Percentiles rank a stretch among this genome's conserved stretches.
Evolutionary conservation across 1,284 basidiomycete species (phyloP).

Genomic region (Ceratobasidium theobromae): DNA sequence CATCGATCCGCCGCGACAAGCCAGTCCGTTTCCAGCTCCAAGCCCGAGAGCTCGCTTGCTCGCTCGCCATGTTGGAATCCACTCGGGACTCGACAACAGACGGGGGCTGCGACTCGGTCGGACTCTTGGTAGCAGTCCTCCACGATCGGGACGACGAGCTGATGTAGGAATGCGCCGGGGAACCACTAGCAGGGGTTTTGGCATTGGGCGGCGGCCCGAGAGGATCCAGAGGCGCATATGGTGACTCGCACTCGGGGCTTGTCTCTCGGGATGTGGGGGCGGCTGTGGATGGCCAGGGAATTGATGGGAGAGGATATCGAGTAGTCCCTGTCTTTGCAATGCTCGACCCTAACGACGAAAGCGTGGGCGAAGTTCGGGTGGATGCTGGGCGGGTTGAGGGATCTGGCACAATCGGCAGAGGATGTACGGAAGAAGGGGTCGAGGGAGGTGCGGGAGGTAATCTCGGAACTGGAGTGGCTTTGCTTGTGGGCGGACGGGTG

Average conservation of each 20-base stretch:
- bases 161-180: not conserved
- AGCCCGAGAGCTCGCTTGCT: constrained; percentile 18
- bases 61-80: not conserved
- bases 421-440: constrained; percentile 3
- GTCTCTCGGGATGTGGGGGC: not conserved
- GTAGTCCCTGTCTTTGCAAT: constrained; percentile 28
- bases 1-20: constrained; percentile 11
- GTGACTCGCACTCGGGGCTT: not conserved
- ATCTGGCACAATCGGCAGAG: constrained; percentile 1
- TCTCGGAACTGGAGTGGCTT: constrained; percentile 19
- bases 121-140: constrained; percentile 22
- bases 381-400: constrained; percentile 2
- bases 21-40: constrained; percentile 31
- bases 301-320: constrained; percentile 22
- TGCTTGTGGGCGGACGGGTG: constrained; percentile 30
- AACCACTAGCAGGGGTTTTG: not conserved
- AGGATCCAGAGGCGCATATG: constrained; percentile 22
- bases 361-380: constrained; percentile 17
- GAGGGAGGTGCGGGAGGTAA: not conserved
- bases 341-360: constrained; percentile 24
- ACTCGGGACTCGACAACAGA: constrained; percentile 6
- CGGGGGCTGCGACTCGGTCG: constrained; percentile 10
- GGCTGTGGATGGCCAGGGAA: constrained; percentile 28
- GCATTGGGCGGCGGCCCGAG: constrained; percentile 9
- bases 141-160: constrained; percentile 16